Evolutionary conservation across 1,139 yeast genomes (phyloP).

Genomic region (Eremothecium sinecaudum): DNA sequence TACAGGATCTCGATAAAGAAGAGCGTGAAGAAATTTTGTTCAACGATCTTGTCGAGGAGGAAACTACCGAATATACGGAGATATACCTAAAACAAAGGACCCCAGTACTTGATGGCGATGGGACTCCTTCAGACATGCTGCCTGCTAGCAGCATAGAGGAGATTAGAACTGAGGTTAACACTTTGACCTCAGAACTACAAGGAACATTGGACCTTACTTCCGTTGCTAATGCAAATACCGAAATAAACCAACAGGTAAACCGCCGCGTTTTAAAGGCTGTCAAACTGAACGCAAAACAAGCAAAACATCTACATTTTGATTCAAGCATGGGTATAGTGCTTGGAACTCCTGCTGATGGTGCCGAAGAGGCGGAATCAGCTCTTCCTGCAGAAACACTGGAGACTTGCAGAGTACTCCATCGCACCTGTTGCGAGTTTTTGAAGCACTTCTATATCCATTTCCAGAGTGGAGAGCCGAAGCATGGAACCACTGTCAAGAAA

Average conservation of each 20-base stretch:
- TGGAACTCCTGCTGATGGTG: slow-evolving; percentile 16
- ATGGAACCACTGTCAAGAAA: slow-evolving; percentile 38
- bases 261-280: slow-evolving; percentile 39
- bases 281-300: slow-evolving; percentile 47
- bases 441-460: slow-evolving; percentile 63
- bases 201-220: slow-evolving; percentile 14
- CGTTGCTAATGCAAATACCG: slow-evolving; percentile 18
- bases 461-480: slow-evolving; percentile 47
- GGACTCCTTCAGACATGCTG: slow-evolving; percentile 5
- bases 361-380: slow-evolving; percentile 22
- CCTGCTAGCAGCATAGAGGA: slow-evolving; percentile 8
- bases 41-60: slow-evolving; percentile 37
- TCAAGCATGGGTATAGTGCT: slow-evolving; percentile 22
- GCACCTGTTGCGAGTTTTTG: slow-evolving; percentile 60
- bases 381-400: slow-evolving; percentile 32
- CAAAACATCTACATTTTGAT: slow-evolving; percentile 37
- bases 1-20: slow-evolving; percentile 29
- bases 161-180: slow-evolving; percentile 9
- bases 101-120: slow-evolving; percentile 15
- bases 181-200: slow-evolving; percentile 3
- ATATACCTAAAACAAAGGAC: slow-evolving; percentile 40
- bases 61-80: slow-evolving; percentile 44
- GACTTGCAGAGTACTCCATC: slow-evolving; percentile 43
- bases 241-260: slow-evolving; percentile 18
- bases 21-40: slow-evolving; percentile 46